phyloP scores from a whole-genome alignment of 441 rosid genomes.

The Adansonia grandidieri region DNA sequence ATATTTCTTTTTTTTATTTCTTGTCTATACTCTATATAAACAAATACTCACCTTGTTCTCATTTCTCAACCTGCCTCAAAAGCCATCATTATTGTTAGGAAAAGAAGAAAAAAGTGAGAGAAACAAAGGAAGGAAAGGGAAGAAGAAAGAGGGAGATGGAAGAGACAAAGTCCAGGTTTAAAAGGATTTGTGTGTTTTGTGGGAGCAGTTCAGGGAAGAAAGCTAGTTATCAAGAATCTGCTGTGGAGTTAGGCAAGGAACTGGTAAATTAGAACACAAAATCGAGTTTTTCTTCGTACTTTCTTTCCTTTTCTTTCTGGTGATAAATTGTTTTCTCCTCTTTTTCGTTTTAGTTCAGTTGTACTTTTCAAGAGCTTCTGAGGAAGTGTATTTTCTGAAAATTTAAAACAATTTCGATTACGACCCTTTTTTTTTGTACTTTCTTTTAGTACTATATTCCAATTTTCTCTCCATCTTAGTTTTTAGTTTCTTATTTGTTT shows the following conservation, averaged over 20 bases:
- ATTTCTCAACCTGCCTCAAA: conserved; percentile 50
- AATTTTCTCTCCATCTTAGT: neutral
- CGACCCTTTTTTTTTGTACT: neutral
- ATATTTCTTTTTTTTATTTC: neutral
- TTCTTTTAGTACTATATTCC: neutral
- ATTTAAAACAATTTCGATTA: neutral
- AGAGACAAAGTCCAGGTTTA: conserved; percentile 72
- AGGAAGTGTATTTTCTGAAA: neutral
- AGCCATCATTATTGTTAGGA: neutral
- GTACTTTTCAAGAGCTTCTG: neutral
- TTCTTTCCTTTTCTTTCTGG: neutral
- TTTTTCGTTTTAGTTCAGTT: neutral
- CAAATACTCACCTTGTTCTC: conserved; percentile 56
- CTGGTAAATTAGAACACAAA: conserved; percentile 49
- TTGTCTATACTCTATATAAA: conserved; percentile 20
- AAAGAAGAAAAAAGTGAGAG: conserved; percentile 31
- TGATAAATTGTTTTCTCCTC: neutral
- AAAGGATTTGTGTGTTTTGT: conserved; percentile 88
- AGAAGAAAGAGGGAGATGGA: conserved; percentile 42
- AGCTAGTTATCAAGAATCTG: conserved; percentile 87
- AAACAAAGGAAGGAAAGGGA: conserved; percentile 1
- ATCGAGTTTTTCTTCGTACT: neutral
- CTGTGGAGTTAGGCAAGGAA: conserved; percentile 78
- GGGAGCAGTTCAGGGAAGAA: conserved; percentile 94
- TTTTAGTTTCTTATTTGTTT: neutral